Conservation (phyloP, 306 rosid genomes). For the Adenanthera pavonina region DNA sequence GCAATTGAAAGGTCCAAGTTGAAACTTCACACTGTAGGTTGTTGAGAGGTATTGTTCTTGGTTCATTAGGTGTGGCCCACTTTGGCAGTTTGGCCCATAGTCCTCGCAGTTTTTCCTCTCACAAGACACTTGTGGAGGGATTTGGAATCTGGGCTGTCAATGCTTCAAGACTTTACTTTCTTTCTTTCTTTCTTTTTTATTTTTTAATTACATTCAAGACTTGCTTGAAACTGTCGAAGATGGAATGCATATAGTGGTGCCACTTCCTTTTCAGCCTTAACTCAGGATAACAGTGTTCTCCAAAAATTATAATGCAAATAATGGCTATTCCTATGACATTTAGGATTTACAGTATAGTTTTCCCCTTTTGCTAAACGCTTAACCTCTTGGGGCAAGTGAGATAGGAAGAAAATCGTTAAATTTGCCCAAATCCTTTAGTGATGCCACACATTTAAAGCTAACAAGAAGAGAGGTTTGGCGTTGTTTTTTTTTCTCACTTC, state of each 20-base stretch:
- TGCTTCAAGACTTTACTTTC: constrained; percentile 7
- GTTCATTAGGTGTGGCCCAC: background rate
- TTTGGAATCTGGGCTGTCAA: background rate
- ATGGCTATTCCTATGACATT: background rate
- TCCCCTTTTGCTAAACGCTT: background rate
- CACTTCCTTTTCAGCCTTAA: background rate
- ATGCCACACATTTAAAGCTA: background rate
- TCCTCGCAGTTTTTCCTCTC: constrained; percentile 1
- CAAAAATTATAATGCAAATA: background rate
- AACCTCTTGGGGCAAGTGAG: background rate
- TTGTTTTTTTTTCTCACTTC: background rate
- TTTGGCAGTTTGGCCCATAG: background rate
- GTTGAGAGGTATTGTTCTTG: background rate
- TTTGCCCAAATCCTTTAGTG: background rate
- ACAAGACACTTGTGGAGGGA: background rate
- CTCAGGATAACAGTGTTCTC: background rate
- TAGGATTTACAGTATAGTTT: background rate
- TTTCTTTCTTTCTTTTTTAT: no score
- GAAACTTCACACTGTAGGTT: background rate
- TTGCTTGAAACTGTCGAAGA: background rate
- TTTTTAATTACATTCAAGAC: background rate
- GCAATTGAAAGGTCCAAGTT: background rate
- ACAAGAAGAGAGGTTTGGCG: background rate
- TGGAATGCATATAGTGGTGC: background rate
- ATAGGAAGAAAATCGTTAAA: background rate